Base-by-base conservation (phyloP, 495 filamentous ascomycete genomes). In the Aspergillus bridgeri region DNA sequence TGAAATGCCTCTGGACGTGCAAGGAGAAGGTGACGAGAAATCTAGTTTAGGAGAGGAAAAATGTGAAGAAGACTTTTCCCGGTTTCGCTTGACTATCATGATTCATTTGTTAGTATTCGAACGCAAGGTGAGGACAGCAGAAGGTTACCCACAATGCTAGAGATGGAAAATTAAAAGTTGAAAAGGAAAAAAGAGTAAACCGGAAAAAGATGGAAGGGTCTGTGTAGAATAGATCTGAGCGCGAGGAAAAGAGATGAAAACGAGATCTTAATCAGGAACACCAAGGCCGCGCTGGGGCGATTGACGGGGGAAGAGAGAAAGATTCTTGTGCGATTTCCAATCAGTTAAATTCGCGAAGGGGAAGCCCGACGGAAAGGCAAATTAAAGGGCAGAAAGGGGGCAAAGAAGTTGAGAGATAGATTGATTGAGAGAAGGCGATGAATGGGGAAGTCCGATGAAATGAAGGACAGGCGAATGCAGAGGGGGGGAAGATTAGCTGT, bases 81-180 rank as follows among this genome's bases (percentile, higher is more conserved):
- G 57, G 46, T 57, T 64, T 70, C 53, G 60, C 65, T 67, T 47
- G 48, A 50, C 61, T 62, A 23, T 42, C 11, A 59, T 43, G 42
- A 59, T 46, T 38, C 11, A 29, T 54, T 42, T 48, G 57, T 65
- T 19, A 65, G 60, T 58, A 33, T 47, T 45, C 38, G 46, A 56
- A 38, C 50, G 22, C 42, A 51, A 57, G 54, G 18, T 61, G 24
- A 54, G 43, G 46, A 43, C 22, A 42, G 46, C 45, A 52, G 21
- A 50, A 52, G 51, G 18, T 51, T 49, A 71, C 72, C 69, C 63
- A 76, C 70, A 72, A 73, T 72, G 69, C 71, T 59, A 65, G 57
- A 69, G 57, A 69, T 65, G 47, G 49, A 68, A 61, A 51, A 54
- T 21, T n/a, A 9, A 46, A 20, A 47, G n/a, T n/a, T n/a, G n/a